Evolutionary conservation across 2,329 filamentous ascomycete genomes (phyloP).

Genomic region (Claviceps purpurea): DNA sequence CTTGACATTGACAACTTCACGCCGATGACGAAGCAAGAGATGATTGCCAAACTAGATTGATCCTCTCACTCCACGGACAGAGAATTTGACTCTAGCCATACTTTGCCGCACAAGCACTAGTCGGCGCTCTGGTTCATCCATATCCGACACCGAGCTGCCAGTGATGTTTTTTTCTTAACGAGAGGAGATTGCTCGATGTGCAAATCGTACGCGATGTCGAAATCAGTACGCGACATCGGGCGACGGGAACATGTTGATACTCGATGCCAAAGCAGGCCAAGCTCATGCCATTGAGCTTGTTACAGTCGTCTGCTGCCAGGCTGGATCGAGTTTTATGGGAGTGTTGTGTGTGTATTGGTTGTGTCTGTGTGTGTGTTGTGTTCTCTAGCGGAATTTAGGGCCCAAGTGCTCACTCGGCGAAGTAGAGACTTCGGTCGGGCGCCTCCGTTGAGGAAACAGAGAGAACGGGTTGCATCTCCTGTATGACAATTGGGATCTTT

Average conservation of each 20-base stretch:
- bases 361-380: conserved; percentile 11
- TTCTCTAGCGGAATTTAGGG: conserved; percentile 10
- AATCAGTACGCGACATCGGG: conserved; percentile 15
- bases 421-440: conserved; percentile 1
- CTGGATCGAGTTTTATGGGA: conserved; percentile 11
- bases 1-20: conserved; percentile 91
- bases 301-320: conserved; percentile 4
- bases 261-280: conserved; percentile 13
- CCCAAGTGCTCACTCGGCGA: conserved; percentile 1
- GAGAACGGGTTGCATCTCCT: conserved; percentile 2
- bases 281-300: conserved; percentile 4
- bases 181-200: conserved; percentile 11
- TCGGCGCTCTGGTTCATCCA: conserved; percentile 13
- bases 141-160: conserved; percentile 17
- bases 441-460: not conserved
- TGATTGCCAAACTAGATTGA: conserved; percentile 97
- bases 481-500: conserved; percentile 2
- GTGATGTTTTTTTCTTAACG: conserved; percentile 8
- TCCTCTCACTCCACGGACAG: conserved; percentile 11
- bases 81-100: conserved; percentile 19
- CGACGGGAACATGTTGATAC: conserved; percentile 14
- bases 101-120: conserved; percentile 17
- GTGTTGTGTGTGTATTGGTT: not conserved
- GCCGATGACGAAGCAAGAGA: conserved; percentile 83
- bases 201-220: conserved; percentile 13